Evolutionary conservation across 2,329 filamentous ascomycete species (phyloP), one percentile per base, ranked within the genome.

Genomic region (Incumbomyces lentus): DNA sequence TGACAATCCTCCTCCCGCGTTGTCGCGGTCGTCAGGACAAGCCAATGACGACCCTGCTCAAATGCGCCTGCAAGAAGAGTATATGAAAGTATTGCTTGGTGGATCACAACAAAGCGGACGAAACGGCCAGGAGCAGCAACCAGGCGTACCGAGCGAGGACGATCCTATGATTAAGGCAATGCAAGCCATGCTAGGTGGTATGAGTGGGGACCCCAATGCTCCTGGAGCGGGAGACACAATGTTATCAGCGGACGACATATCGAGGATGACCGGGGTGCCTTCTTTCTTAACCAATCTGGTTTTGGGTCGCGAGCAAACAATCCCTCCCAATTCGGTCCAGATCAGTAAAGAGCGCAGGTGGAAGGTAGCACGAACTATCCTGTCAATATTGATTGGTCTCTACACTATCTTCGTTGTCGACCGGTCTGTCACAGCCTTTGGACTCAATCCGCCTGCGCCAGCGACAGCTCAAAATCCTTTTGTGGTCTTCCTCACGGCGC

Each of bases 341-440:
- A 58, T 64, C 52, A 61, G 61, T 44, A 57, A 58, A 11, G 52
- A 59, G 31, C 58, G 54, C 36, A 52, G 75, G 8, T 81, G 78
- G 78, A 73, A 75, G 44, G 60, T 76, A 17, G 59, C 79, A 8
- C 79, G 82, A 56, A 69, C 73, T 4, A 38, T 80, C 13, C 79
- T 81, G 58, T 71, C 77, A 3, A 59, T 80, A n/a, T 57, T 62
- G 2, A 64, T 79, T 17, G 77, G 73, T 1, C 54, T 73, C 34
- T 82, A 81, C 60, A 67, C 69, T 32, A 51, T 69, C 0, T 58
- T 65, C 22, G 48, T 63, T 13, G 55, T 69, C 33, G 55, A 61
- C 22, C 50, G 58, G 30, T 64, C 68, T 13, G 60, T 66, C 35
- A 53, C 59, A 26, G 57, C 59, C 38, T 70, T 63, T 45, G 67